A percentile compares a stretch with the other conserved stretches of the same genome.
Evolutionary conservation across 2,329 filamentous ascomycete genomes (phyloP).

Genomic region (Fusarium nanum): DNA sequence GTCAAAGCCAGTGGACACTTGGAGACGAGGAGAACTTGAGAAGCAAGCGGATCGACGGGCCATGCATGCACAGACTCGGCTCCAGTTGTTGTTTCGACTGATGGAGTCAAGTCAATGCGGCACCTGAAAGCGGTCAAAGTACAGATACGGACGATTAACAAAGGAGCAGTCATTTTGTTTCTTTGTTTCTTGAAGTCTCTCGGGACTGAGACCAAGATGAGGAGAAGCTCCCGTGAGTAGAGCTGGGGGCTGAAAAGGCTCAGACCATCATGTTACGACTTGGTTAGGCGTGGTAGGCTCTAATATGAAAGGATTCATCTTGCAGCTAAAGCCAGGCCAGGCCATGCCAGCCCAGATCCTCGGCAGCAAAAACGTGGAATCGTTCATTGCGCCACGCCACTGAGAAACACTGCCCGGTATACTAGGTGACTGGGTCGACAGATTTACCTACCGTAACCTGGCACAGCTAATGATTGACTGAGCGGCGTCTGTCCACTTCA

Average conservation of each 20-base stretch:
- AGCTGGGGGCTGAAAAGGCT: neutral
- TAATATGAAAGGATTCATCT: neutral
- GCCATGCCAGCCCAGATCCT: neutral
- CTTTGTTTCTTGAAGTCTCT: conserved; percentile 1
- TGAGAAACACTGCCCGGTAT: conserved; percentile 10
- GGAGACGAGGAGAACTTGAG: neutral
- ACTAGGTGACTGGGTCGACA: neutral
- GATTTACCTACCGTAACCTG: neutral
- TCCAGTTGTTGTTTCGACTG: conserved; percentile 42
- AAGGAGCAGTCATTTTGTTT: conserved; percentile 34
- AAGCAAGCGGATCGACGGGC: conserved; percentile 29
- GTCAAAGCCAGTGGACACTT: conserved; percentile 13
- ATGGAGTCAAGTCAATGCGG: conserved; percentile 25
- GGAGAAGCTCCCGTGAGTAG: neutral
- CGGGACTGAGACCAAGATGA: neutral
- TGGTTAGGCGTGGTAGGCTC: neutral
- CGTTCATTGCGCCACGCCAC: conserved; percentile 5
- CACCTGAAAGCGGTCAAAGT: conserved; percentile 34
- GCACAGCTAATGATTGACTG: neutral
- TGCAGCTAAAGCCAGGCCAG: neutral
- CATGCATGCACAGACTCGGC: conserved; percentile 28
- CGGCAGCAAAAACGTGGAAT: neutral
- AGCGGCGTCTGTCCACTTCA: neutral
- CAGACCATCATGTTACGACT: neutral
- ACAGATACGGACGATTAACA: conserved; percentile 21